These are phyloP conservation scores for Cercophora sp. DNA, from an alignment of 495 filamentous ascomycete genomes.

Conservation along the genomic window DNA sequence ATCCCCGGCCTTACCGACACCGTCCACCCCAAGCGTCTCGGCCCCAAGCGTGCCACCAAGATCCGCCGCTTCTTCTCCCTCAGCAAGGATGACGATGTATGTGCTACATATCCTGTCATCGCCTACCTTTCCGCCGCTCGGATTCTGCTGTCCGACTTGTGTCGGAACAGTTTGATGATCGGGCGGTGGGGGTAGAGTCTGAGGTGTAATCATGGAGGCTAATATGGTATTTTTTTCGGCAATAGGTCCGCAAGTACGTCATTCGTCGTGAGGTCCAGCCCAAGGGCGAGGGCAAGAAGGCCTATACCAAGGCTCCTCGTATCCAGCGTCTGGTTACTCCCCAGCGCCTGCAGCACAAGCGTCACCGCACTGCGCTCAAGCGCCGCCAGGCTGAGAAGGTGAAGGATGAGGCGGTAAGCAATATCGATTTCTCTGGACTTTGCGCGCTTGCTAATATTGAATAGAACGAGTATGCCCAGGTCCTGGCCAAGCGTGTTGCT, in stretches of 20 bases:
- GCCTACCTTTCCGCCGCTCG: slow-evolving; percentile 47
- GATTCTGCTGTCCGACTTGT: too few species aligned
- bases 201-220: slow-evolving; percentile 39
- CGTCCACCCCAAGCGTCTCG: slow-evolving; percentile 95
- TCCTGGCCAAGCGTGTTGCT: slow-evolving; percentile 90
- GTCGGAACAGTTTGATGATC: too few species aligned
- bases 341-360: slow-evolving; percentile 99
- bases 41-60: slow-evolving; percentile 99
- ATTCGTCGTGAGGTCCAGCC: slow-evolving; percentile 95
- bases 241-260: slow-evolving; percentile 93
- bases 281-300: slow-evolving; percentile 91
- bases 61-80: slow-evolving; percentile 97
- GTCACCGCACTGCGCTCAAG: slow-evolving; percentile 94
- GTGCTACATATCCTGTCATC: slow-evolving; percentile 54
- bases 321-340: slow-evolving; percentile 99
- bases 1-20: slow-evolving; percentile 94
- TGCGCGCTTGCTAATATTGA: slow-evolving; percentile 30
- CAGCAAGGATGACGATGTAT: slow-evolving; percentile 99
- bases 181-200: slow-evolving; percentile 53
- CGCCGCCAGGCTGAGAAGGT: slow-evolving; percentile 87
- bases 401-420: slow-evolving; percentile 97
- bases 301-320: slow-evolving; percentile 98
- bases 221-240: slow-evolving; percentile 34
- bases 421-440: not conserved
- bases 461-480: slow-evolving; percentile 85